Conservation (phyloP, 2,329 filamentous ascomycete genomes). For the Paecilomyces sp. region DNA sequence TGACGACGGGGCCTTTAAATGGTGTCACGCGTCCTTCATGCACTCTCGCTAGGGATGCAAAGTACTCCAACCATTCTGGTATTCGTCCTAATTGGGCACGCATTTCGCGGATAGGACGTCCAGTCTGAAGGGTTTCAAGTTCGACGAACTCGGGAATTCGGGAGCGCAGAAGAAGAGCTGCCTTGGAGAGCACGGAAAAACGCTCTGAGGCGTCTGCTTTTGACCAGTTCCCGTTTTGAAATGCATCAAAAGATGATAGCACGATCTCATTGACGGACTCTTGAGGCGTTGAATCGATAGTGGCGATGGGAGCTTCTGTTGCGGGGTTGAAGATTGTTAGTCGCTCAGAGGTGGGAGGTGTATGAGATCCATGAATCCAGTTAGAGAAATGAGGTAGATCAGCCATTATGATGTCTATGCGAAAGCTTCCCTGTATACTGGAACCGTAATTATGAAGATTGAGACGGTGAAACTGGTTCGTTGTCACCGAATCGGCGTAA, state of each 20-base stretch:
- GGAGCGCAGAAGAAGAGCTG: constrained; percentile 47
- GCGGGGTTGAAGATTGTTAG: constrained; percentile 24
- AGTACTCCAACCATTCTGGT: constrained; percentile 61
- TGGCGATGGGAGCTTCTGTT: constrained; percentile 20
- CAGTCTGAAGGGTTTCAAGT: constrained; percentile 62
- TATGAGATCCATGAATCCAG: constrained; percentile 22
- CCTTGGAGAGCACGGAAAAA: constrained; percentile 56
- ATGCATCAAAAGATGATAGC: constrained; percentile 22
- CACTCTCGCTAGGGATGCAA: constrained; percentile 58
- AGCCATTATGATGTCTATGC: constrained; percentile 2
- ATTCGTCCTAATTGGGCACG: constrained; percentile 57
- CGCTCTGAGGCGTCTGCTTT: constrained; percentile 49
- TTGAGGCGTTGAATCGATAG: constrained; percentile 49
- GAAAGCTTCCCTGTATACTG: too few relatives aligned
- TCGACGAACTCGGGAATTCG: constrained; percentile 51
- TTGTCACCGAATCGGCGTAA: neutral
- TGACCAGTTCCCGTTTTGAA: constrained; percentile 51
- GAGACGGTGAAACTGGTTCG: too few relatives aligned
- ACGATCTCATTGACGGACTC: constrained; percentile 49
- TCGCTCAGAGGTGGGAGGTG: constrained; percentile 6
- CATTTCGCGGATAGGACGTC: constrained; percentile 63
- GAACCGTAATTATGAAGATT: too few relatives aligned
- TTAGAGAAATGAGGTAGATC: constrained; percentile 18
- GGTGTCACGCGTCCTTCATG: constrained; percentile 61
- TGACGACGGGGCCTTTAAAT: constrained; percentile 41